phyloP scores from a whole-genome alignment of 768 basidiomycete genomes.

The Lentinula edodes region DNA sequence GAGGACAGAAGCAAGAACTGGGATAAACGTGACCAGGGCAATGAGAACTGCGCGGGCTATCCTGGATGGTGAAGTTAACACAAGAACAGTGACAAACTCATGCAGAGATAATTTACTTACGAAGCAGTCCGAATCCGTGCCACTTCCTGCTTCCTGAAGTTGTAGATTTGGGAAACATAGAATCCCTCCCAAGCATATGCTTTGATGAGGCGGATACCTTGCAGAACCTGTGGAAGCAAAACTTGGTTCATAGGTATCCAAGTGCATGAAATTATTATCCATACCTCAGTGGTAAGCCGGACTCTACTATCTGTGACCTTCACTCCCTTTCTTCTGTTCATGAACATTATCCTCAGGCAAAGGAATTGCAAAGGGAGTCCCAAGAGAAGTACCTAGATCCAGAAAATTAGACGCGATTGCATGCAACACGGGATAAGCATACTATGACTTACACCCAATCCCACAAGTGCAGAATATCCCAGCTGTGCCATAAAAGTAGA shows the following conservation, averaged over 20 bases:
- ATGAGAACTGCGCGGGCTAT: conserved; percentile 19
- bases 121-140: conserved; percentile 24
- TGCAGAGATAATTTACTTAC: neutral
- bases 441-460: conserved; percentile 34
- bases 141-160: conserved; percentile 34
- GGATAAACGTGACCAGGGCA: conserved; percentile 25
- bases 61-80: conserved; percentile 4
- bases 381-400: conserved; percentile 7
- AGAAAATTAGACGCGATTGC: neutral
- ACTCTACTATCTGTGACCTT: conserved; percentile 65
- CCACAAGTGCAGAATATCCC: conserved; percentile 67
- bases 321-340: conserved; percentile 49
- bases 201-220: conserved; percentile 64
- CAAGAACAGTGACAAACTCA: neutral
- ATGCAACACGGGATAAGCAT: neutral
- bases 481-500: conserved; percentile 28
- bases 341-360: conserved; percentile 47
- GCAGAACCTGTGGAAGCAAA: conserved; percentile 37
- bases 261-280: neutral
- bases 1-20: conserved; percentile 33
- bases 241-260: neutral
- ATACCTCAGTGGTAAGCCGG: conserved; percentile 54
- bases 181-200: conserved; percentile 56
- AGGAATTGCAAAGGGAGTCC: conserved; percentile 46
- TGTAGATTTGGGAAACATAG: conserved; percentile 36